Conservation (phyloP, 2,329 filamentous ascomycete species). For the Pseudogymnoascus pannorum region DNA sequence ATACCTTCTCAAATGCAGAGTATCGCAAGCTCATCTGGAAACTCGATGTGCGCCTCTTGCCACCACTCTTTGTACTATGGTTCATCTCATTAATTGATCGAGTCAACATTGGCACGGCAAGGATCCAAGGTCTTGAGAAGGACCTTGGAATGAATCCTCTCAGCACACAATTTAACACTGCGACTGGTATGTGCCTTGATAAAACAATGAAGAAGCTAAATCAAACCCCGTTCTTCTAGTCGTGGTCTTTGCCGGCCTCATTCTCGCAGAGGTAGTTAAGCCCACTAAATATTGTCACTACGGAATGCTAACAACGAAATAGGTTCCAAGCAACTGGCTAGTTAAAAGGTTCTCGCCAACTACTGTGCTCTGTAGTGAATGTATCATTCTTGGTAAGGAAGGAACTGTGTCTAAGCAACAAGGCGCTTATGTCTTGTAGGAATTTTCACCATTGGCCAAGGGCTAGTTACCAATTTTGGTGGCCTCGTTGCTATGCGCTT, state of each 20-base stretch:
- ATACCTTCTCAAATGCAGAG: background rate
- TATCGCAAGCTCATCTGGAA: constrained; percentile 8
- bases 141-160: constrained; percentile 31
- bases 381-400: constrained; percentile 10
- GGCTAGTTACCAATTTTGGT: constrained; percentile 20
- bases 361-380: constrained; percentile 7
- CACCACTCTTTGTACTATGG: constrained; percentile 53
- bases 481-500: constrained; percentile 33
- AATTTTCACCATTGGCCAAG: background rate
- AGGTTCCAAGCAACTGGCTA: constrained; percentile 11
- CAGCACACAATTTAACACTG: constrained; percentile 10
- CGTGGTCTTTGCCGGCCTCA: constrained; percentile 8
- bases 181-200: background rate
- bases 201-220: background rate
- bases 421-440: background rate
- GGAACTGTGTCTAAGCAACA: background rate
- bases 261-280: constrained; percentile 4
- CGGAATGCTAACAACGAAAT: background rate
- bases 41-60: background rate
- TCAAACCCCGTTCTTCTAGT: background rate
- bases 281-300: background rate
- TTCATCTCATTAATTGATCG: constrained; percentile 63
- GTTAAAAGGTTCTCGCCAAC: constrained; percentile 8
- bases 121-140: constrained; percentile 37
- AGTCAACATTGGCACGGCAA: constrained; percentile 70